Evolutionary conservation across 2,329 filamentous ascomycete species (phyloP).

Genomic region (Fusarium haematococcum): DNA sequence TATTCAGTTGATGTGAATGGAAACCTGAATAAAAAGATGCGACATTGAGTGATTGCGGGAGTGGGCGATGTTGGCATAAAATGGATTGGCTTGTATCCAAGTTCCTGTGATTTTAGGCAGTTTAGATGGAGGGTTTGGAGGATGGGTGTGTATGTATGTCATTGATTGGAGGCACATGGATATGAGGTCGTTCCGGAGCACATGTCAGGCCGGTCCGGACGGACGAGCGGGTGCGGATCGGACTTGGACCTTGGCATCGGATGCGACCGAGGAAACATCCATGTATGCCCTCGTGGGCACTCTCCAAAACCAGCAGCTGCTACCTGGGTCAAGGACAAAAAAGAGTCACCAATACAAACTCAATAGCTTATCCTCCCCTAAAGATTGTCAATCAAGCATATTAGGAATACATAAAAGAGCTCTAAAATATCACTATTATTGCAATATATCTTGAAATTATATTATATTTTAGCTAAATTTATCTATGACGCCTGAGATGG

Average conservation of each 20-base stretch:
- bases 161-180: not conserved
- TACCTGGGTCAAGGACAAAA: not conserved
- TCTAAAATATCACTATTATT: not conserved
- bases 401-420: not conserved
- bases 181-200: constrained; percentile 23
- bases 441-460: not conserved
- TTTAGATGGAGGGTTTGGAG: not conserved
- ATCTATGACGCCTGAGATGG: not conserved
- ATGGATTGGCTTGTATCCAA: not conserved
- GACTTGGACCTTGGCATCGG: constrained; percentile 21
- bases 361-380: not conserved
- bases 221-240: constrained; percentile 44
- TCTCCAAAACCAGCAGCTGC: not conserved
- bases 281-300: constrained; percentile 12
- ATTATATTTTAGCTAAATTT: not conserved
- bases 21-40: not conserved
- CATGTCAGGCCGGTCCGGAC: constrained; percentile 33
- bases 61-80: not conserved
- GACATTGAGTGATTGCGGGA: not conserved
- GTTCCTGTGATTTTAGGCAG: not conserved
- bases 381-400: not conserved
- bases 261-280: constrained; percentile 17
- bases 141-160: not conserved
- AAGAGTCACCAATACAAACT: not conserved
- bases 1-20: not conserved